Evolutionary conservation across 1,284 basidiomycete species (phyloP).

Genomic region (Marasmius sp.): DNA sequence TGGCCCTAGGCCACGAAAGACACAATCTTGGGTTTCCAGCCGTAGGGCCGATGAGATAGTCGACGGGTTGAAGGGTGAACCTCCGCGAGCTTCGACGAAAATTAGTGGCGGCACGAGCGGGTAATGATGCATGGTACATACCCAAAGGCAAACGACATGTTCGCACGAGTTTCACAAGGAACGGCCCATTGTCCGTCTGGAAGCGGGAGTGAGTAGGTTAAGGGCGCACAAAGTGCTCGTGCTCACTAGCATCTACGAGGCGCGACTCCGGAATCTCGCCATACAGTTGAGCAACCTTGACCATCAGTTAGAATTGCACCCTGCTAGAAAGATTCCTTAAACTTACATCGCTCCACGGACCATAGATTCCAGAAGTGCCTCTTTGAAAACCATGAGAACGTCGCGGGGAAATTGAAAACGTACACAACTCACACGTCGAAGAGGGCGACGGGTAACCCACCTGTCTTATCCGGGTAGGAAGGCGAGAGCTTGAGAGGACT

Average conservation of each 20-base stretch:
- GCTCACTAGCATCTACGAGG: conserved; percentile 57
- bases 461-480: conserved; percentile 62
- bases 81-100: conserved; percentile 45
- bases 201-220: not conserved
- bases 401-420: conserved; percentile 1
- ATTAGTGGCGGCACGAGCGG: not conserved
- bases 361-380: conserved; percentile 78
- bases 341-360: conserved; percentile 77
- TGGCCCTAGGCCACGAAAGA: conserved; percentile 79
- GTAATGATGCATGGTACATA: conserved; percentile 27
- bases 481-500: conserved; percentile 57
- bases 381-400: conserved; percentile 34
- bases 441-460: conserved; percentile 65
- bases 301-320: conserved; percentile 10
- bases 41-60: conserved; percentile 81
- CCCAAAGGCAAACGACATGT: conserved; percentile 78
- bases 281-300: conserved; percentile 71
- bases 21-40: conserved; percentile 68
- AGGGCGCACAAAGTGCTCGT: not conserved
- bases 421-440: conserved; percentile 64
- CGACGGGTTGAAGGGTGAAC: conserved; percentile 73
- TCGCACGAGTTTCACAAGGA: conserved; percentile 70
- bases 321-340: not conserved
- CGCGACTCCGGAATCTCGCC: conserved; percentile 63
- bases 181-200: conserved; percentile 78